Evolutionary conservation across 345 rosid genomes (phyloP), one percentile per base, ranked within the genome.

Genomic region (Corymbia maculata): DNA sequence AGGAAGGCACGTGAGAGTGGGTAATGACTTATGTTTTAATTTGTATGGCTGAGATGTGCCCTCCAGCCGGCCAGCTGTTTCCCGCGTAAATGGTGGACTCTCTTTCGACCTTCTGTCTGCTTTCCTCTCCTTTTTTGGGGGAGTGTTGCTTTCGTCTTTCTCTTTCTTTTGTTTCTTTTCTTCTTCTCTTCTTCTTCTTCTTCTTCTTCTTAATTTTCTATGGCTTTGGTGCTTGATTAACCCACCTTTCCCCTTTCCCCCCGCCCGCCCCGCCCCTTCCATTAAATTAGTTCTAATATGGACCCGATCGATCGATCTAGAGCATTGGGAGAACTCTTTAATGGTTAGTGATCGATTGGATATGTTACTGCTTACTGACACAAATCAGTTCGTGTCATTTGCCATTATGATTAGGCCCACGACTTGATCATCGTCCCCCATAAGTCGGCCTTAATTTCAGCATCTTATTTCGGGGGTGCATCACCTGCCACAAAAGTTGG

Each of bases 31-130:
- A 28, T 12, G 68, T 61, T 55, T 55, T 36, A 36, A 21, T 17
- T 42, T 68, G 84, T 42, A 42, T 42, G 84, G 84, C 49, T 42
- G 28, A 75, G 84, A 75, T 42, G 84, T 42, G 84, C 49, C 84
- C 84, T 12, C 22, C 84, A 61, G 30, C 45, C 61, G 9, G 26
- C 88, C 92, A 91, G 93, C 93, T 91, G 91, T 91, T 70, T 85
- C 87, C 91, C 91, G 89, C 88, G 89, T 61, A 19, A 75, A 75
- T 42, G 21, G 84, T 75, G 84, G 82, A 36, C 82, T 70, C 82
- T 36, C 82, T 36, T 9, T 24, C 26, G 19, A 13, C 49, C 84
- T 42, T 75, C 19, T 42, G 84, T 42, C 84, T 19, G 84, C 84
- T 75, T 42, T 75, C 49, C 28, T 5, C 26, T 5, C 4, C 13